Percentiles rank a stretch among this genome's conserved stretches.
phyloP scores from a whole-genome alignment of 2,329 filamentous ascomycete genomes.

The Monilinia polystroma region DNA sequence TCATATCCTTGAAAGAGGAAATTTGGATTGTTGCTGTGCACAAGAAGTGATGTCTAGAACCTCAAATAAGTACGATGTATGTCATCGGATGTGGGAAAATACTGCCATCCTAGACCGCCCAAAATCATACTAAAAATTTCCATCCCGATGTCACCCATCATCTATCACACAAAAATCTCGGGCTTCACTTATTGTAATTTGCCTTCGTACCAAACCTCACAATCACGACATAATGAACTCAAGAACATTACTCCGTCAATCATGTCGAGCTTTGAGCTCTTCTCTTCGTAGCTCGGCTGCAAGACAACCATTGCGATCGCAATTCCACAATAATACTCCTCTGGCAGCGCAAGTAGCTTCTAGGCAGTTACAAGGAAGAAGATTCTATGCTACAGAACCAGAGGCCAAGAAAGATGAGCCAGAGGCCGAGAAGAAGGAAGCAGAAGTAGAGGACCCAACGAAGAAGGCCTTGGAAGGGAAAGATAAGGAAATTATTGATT shows the following conservation, averaged over 20 bases:
- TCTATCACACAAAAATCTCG: constrained; percentile 24
- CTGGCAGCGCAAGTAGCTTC: constrained; percentile 18
- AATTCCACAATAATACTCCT: constrained; percentile 25
- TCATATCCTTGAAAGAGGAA: neutral
- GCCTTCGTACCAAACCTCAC: constrained; percentile 19
- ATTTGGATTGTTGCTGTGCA: neutral
- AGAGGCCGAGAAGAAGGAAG: constrained; percentile 41
- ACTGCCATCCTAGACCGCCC: constrained; percentile 17
- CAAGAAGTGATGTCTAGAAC: neutral
- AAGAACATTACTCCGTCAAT: constrained; percentile 50
- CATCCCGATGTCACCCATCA: constrained; percentile 23
- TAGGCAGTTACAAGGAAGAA: constrained; percentile 25
- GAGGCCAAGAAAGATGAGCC: constrained; percentile 46
- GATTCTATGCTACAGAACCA: constrained; percentile 45
- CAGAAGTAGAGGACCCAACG: constrained; percentile 48
- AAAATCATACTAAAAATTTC: constrained; percentile 23
- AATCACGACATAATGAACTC: constrained; percentile 47
- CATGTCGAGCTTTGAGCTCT: constrained; percentile 44
- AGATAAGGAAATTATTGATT: constrained; percentile 70
- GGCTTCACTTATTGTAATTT: constrained; percentile 7
- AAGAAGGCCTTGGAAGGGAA: constrained; percentile 70
- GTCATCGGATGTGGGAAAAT: constrained; percentile 2
- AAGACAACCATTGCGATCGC: constrained; percentile 27
- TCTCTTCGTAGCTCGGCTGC: constrained; percentile 33
- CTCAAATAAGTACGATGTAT: neutral